These are phyloP conservation scores for Ploettnerulaceae sp. DNA, from an alignment of 2,329 filamentous ascomycete genomes.

Conservation along the genomic window DNA sequence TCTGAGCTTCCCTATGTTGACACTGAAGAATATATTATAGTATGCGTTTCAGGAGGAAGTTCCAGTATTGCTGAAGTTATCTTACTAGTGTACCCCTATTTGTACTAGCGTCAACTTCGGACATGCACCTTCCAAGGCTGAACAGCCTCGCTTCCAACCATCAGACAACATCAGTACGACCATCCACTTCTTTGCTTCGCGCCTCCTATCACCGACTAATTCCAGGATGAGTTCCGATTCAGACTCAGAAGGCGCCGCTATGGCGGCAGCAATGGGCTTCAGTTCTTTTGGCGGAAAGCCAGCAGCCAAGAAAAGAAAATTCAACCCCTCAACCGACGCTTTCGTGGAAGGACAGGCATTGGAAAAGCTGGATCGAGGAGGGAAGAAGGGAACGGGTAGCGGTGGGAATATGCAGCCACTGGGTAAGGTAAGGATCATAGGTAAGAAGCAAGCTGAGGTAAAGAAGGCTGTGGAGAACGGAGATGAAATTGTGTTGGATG, in stretches of 20 bases:
- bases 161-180: too few species aligned
- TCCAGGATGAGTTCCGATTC: constrained; percentile 12
- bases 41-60: too few species aligned
- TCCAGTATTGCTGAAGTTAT: too few species aligned
- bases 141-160: too few species aligned
- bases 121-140: too few species aligned
- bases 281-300: constrained; percentile 58
- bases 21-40: too few species aligned
- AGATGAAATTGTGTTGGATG: constrained; percentile 26
- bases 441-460: constrained; percentile 11
- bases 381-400: constrained; percentile 33
- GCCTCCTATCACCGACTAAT: too few species aligned
- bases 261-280: constrained; percentile 65
- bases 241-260: constrained; percentile 20
- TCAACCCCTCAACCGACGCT: constrained; percentile 52
- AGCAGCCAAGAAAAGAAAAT: constrained; percentile 61
- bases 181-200: too few species aligned
- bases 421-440: constrained; percentile 28
- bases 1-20: too few species aligned
- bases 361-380: constrained; percentile 30
- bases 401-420: constrained; percentile 32
- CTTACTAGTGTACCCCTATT: too few species aligned
- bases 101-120: too few species aligned
- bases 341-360: constrained; percentile 38
- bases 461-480: constrained; percentile 10